Evolutionary conservation across 1,284 basidiomycete species (phyloP).

Genomic region (Cryptococcus sp.): DNA sequence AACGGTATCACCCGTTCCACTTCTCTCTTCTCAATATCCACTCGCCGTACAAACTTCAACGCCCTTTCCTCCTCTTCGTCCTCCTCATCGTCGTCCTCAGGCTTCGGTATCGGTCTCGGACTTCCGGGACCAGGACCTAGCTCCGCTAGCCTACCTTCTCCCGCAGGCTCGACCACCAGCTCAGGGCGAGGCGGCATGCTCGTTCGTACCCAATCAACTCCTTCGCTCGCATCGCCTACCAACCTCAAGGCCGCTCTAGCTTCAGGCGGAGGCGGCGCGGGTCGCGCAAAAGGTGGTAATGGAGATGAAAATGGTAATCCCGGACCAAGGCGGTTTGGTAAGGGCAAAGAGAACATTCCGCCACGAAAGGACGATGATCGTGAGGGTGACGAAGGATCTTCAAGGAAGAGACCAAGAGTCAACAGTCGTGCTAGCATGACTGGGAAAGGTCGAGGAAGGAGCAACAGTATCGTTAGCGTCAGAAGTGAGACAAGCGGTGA

Average conservation of each 20-base stretch:
- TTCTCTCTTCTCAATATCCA: constrained; percentile 27
- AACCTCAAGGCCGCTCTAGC: constrained; percentile 16
- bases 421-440: background rate
- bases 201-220: constrained; percentile 30
- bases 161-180: constrained; percentile 20
- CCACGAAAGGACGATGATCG: constrained; percentile 37
- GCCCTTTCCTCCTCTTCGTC: constrained; percentile 6
- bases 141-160: background rate
- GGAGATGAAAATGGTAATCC: constrained; percentile 21
- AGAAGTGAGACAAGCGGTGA: constrained; percentile 40
- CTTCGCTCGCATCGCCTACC: constrained; percentile 19
- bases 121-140: constrained; percentile 4
- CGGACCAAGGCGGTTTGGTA: constrained; percentile 29
- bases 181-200: constrained; percentile 25
- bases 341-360: constrained; percentile 51
- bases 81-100: constrained; percentile 3
- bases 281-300: constrained; percentile 17
- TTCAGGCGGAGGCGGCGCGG: constrained; percentile 11
- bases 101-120: constrained; percentile 1
- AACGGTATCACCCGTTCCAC: constrained; percentile 27
- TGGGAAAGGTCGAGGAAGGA: constrained; percentile 27
- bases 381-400: constrained; percentile 17
- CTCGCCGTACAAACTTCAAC: constrained; percentile 26
- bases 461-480: constrained; percentile 42
- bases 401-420: constrained; percentile 41